Evolutionary conservation across 805 yeast species (phyloP).

Genomic region (Hyphopichia homilentoma): DNA sequence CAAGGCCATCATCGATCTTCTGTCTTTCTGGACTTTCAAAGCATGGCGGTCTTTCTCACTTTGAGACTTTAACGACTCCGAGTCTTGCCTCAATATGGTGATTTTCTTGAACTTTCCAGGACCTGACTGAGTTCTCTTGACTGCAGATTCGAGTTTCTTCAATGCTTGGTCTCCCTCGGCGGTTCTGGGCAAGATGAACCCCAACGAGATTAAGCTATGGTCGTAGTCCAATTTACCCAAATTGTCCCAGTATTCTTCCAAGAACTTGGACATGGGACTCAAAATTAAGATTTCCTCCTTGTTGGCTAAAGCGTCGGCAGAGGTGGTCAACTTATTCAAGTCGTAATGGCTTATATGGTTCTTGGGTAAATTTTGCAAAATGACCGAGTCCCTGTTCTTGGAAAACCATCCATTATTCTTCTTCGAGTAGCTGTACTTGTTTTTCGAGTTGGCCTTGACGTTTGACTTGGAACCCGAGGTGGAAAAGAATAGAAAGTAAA

Average conservation of each 20-base stretch:
- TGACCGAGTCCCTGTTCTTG: constrained; percentile 47
- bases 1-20: constrained; percentile 87
- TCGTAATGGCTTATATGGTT: constrained; percentile 82
- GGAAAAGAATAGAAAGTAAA: constrained; percentile 41
- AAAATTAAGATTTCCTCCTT: constrained; percentile 81
- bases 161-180: constrained; percentile 79
- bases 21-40: constrained; percentile 74
- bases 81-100: constrained; percentile 88
- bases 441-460: constrained; percentile 7
- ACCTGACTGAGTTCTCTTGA: constrained; percentile 66
- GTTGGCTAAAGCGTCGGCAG: constrained; percentile 68
- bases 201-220: constrained; percentile 78
- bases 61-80: constrained; percentile 70
- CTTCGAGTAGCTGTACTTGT: constrained; percentile 46
- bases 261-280: constrained; percentile 87
- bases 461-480: constrained; percentile 13
- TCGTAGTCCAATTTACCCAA: constrained; percentile 74
- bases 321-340: constrained; percentile 71
- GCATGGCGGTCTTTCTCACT: constrained; percentile 90
- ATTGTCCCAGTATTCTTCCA: constrained; percentile 86
- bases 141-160: constrained; percentile 65
- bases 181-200: constrained; percentile 86
- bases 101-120: constrained; percentile 73
- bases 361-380: constrained; percentile 60
- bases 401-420: constrained; percentile 46